A percentile compares a stretch with the other conserved stretches of the same genome.
phyloP scores from a whole-genome alignment of 805 yeast genomes.

The Candida boleticola region DNA sequence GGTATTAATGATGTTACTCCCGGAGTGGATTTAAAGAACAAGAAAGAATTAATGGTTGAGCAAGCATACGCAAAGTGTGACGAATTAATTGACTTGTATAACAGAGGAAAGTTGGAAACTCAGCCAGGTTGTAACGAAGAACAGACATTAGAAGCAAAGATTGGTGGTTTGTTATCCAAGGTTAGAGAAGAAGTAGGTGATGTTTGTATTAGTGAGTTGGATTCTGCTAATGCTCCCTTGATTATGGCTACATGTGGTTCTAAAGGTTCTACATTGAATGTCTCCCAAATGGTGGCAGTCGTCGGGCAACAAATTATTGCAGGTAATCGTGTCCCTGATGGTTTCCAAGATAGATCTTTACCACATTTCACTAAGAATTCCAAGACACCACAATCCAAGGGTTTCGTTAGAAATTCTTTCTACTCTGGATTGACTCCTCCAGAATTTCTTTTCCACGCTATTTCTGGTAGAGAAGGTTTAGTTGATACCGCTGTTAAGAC shows the following conservation, averaged over 20 bases:
- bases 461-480: constrained; percentile 98
- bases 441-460: constrained; percentile 96
- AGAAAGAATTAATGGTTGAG: constrained; percentile 87
- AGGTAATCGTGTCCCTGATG: constrained; percentile 99
- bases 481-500: constrained; percentile 99
- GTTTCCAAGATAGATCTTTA: constrained; percentile 97
- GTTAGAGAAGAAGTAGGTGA: constrained; percentile 99
- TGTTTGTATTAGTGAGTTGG: constrained; percentile 90
- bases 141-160: constrained; percentile 95
- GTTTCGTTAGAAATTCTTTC: constrained; percentile 95
- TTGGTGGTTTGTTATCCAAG: constrained; percentile 92
- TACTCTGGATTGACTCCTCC: constrained; percentile 94
- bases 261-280: constrained; percentile 96
- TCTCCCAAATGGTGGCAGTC: constrained; percentile 99
- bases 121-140: constrained; percentile 99
- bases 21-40: constrained; percentile 66
- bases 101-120: constrained; percentile 87
- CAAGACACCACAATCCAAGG: constrained; percentile 96
- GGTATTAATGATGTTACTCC: constrained; percentile 98
- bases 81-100: constrained; percentile 74
- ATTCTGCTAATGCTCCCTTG: constrained; percentile 87
- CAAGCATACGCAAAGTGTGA: constrained; percentile 89
- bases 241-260: constrained; percentile 99
- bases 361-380: constrained; percentile 97
- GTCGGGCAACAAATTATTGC: constrained; percentile 99